Evolutionary conservation across 2,329 filamentous ascomycete genomes (phyloP).

Genomic region (Penicillium fuscoglaucum): DNA sequence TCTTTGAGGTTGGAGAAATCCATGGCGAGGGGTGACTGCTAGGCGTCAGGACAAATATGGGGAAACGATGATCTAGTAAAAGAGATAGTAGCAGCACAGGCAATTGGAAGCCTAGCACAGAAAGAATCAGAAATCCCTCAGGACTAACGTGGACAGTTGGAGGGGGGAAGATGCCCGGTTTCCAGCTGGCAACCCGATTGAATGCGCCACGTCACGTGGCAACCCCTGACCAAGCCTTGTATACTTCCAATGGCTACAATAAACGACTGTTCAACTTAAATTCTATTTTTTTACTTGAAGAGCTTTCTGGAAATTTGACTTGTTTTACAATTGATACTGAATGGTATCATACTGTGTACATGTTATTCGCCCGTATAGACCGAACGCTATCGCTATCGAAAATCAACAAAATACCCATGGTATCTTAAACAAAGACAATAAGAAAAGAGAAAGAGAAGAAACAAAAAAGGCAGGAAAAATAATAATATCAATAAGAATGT

Average conservation of each 20-base stretch:
- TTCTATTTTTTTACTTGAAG: background rate
- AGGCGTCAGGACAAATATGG: slow-evolving; percentile 11
- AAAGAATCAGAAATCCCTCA: slow-evolving; percentile 17
- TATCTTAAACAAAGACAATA: slow-evolving; percentile 24
- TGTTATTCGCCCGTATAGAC: slow-evolving; percentile 21
- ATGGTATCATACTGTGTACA: slow-evolving; percentile 26
- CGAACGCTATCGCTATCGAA: slow-evolving; percentile 27
- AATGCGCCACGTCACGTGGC: slow-evolving; percentile 36
- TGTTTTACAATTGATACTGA: slow-evolving; percentile 6
- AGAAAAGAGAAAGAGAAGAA: slow-evolving; percentile 9
- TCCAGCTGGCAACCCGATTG: slow-evolving; percentile 31
- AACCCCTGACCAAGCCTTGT: slow-evolving; percentile 29
- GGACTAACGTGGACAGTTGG: slow-evolving; percentile 17
- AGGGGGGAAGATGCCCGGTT: slow-evolving; percentile 21
- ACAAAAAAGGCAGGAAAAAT: slow-evolving; percentile 15
- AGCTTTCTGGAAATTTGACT: background rate
- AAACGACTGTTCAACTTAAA: background rate
- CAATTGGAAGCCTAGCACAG: slow-evolving; percentile 15
- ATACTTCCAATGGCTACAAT: slow-evolving; percentile 9
- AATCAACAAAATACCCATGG: slow-evolving; percentile 26
- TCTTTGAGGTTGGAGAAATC: slow-evolving; percentile 83
- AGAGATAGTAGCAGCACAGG: slow-evolving; percentile 2
- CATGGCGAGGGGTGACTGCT: slow-evolving; percentile 55
- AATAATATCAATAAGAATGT: slow-evolving; percentile 24
- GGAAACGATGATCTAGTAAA: background rate